These are phyloP conservation scores for Apiospora malaysiana DNA, from an alignment of 2,329 filamentous ascomycete species.

Conservation along the genomic window DNA sequence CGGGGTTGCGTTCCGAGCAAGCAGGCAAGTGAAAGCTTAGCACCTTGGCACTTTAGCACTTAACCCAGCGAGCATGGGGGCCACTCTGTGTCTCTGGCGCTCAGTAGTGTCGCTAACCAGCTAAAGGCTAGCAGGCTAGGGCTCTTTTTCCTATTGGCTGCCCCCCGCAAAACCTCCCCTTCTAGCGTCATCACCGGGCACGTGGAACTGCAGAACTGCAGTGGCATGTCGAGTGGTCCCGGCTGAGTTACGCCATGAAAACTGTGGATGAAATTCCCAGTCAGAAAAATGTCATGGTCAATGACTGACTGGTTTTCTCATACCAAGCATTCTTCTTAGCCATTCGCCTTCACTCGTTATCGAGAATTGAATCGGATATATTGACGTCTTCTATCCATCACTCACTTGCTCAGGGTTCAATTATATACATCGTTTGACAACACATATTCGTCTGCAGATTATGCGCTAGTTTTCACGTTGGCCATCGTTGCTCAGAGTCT, in stretches of 20 bases:
- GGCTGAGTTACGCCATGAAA: constrained; percentile 10
- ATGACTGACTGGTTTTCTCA: neutral
- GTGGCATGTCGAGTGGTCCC: neutral
- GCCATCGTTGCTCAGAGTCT: neutral
- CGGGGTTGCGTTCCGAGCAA: neutral
- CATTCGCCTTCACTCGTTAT: neutral
- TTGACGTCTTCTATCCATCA: neutral
- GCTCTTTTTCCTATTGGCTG: neutral
- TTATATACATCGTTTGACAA: neutral
- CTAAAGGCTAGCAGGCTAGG: too few species aligned
- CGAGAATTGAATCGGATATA: neutral
- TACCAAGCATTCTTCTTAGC: neutral
- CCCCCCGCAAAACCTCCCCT: neutral
- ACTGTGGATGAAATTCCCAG: constrained; percentile 4
- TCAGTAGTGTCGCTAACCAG: too few species aligned
- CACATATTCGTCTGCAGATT: neutral
- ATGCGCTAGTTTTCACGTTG: neutral
- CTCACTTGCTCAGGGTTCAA: neutral
- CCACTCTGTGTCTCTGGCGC: too few species aligned
- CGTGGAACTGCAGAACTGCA: constrained; percentile 3
- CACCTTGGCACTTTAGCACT: neutral
- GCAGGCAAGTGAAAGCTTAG: neutral
- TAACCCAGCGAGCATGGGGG: neutral
- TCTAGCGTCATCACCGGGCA: constrained; percentile 6
- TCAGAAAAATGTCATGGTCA: neutral